A percentile compares a stretch with the other conserved stretches of the same genome.
Conservation (phyloP, 495 filamentous ascomycete species). For the Neurospora tetraspora region DNA sequence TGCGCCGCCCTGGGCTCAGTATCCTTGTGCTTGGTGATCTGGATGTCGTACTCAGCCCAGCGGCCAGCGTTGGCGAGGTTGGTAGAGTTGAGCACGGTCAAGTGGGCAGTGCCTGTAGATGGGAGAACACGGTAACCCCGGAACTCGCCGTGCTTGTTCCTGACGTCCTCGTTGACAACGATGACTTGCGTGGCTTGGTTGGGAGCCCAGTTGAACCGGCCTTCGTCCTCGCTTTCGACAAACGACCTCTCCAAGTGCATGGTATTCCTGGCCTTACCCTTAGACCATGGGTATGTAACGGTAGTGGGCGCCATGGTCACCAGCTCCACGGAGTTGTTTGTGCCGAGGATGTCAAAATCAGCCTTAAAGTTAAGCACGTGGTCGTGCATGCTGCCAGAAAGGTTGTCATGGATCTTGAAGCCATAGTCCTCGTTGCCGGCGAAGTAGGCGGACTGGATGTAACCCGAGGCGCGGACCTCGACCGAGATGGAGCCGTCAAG, state of each 20-base stretch:
- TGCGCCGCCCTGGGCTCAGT: slow-evolving; percentile 38
- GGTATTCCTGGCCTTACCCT: slow-evolving; percentile 38
- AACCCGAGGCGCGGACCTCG: slow-evolving; percentile 44
- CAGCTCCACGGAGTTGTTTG: slow-evolving; percentile 38
- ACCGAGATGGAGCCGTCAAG: slow-evolving; percentile 44
- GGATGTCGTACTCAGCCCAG: slow-evolving; percentile 42
- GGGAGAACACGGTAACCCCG: slow-evolving; percentile 44
- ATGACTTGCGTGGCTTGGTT: slow-evolving; percentile 42
- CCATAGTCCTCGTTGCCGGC: slow-evolving; percentile 45
- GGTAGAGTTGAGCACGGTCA: slow-evolving; percentile 39
- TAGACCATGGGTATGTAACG: slow-evolving; percentile 34
- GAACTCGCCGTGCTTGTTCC: slow-evolving; percentile 44
- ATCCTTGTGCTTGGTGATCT: slow-evolving; percentile 42
- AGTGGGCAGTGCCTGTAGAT: slow-evolving; percentile 28
- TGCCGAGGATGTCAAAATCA: slow-evolving; percentile 45
- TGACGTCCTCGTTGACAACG: slow-evolving; percentile 41
- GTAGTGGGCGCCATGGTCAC: slow-evolving; percentile 28
- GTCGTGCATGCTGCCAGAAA: slow-evolving; percentile 48
- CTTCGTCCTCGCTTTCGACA: slow-evolving; percentile 36
- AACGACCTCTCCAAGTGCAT: slow-evolving; percentile 40
- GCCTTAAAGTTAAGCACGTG: slow-evolving; percentile 51
- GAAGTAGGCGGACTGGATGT: slow-evolving; percentile 45
- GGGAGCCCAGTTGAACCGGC: slow-evolving; percentile 39
- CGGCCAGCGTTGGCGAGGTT: slow-evolving; percentile 35
- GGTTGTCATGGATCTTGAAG: slow-evolving; percentile 43